These are phyloP conservation scores for Grifola frondosa DNA, from an alignment of 1,284 basidiomycete species.

Conservation along the genomic window DNA sequence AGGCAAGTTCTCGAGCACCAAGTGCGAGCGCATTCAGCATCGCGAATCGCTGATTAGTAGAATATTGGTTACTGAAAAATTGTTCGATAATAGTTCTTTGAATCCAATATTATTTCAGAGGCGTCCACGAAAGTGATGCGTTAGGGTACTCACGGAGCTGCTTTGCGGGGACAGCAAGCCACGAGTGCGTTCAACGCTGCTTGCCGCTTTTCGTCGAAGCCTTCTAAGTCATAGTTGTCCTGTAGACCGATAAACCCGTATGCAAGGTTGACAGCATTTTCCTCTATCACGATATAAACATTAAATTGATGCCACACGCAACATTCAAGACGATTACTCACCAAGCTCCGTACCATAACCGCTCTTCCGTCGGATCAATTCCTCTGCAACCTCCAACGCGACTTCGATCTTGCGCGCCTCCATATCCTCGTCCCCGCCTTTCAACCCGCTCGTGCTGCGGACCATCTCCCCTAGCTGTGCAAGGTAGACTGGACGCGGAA, in stretches of 20 bases:
- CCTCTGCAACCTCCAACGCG: constrained; percentile 76
- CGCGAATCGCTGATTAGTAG: constrained; percentile 77
- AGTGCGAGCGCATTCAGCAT: constrained; percentile 86
- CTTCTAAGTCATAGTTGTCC: constrained; percentile 80
- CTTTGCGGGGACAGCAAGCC: constrained; percentile 71
- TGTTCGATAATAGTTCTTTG: constrained; percentile 83
- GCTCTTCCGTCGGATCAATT: constrained; percentile 77
- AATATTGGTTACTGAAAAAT: constrained; percentile 91
- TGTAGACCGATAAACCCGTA: constrained; percentile 75
- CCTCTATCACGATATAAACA: constrained; percentile 51
- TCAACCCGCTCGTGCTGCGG: constrained; percentile 44
- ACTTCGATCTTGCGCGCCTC: constrained; percentile 78
- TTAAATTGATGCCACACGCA: neutral
- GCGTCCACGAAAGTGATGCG: constrained; percentile 3
- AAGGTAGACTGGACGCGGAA: constrained; percentile 78
- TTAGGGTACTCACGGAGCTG: constrained; percentile 67
- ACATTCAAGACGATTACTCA: constrained; percentile 33
- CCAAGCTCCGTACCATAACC: constrained; percentile 85
- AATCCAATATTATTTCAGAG: neutral
- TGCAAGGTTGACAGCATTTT: constrained; percentile 84
- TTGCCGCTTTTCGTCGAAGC: constrained; percentile 80
- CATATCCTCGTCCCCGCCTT: constrained; percentile 57
- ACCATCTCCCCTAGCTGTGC: constrained; percentile 76
- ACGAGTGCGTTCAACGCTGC: constrained; percentile 79
- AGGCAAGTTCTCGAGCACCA: constrained; percentile 83